Conservation (phyloP, 2,329 filamentous ascomycete species). For the Neonectria punicea region DNA sequence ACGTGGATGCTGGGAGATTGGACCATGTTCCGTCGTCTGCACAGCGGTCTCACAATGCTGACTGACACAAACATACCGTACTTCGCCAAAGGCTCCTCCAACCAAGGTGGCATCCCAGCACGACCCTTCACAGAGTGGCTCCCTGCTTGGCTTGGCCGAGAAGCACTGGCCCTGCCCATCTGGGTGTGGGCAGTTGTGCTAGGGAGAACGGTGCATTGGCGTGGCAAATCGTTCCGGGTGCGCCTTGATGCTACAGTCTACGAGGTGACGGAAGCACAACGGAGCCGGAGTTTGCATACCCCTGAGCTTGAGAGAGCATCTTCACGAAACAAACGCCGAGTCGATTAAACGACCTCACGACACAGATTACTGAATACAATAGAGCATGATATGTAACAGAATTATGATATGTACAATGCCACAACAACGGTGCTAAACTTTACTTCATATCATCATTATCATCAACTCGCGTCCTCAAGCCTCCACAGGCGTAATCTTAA, state of each 20-base stretch:
- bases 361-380: not conserved
- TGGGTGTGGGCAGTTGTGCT: constrained; percentile 91
- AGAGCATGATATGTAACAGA: constrained; percentile 9
- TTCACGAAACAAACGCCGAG: constrained; percentile 38
- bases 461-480: constrained; percentile 17
- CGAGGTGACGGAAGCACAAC: constrained; percentile 44
- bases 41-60: constrained; percentile 77
- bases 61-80: constrained; percentile 76
- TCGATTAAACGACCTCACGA: constrained; percentile 33
- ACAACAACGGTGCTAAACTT: constrained; percentile 12
- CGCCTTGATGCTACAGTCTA: constrained; percentile 84
- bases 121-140: constrained; percentile 78
- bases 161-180: constrained; percentile 84
- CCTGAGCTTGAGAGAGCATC: constrained; percentile 40
- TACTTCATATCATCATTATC: constrained; percentile 36
- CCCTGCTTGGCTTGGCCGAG: constrained; percentile 84
- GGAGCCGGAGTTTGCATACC: constrained; percentile 25
- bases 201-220: constrained; percentile 89
- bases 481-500: constrained; percentile 36
- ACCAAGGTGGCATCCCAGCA: constrained; percentile 52
- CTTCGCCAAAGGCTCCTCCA: constrained; percentile 69
- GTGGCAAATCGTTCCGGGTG: constrained; percentile 84
- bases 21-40: constrained; percentile 76
- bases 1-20: constrained; percentile 83
- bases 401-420: constrained; percentile 15